Conservation (phyloP, 1,284 basidiomycete genomes). For the Athelia sp. region DNA sequence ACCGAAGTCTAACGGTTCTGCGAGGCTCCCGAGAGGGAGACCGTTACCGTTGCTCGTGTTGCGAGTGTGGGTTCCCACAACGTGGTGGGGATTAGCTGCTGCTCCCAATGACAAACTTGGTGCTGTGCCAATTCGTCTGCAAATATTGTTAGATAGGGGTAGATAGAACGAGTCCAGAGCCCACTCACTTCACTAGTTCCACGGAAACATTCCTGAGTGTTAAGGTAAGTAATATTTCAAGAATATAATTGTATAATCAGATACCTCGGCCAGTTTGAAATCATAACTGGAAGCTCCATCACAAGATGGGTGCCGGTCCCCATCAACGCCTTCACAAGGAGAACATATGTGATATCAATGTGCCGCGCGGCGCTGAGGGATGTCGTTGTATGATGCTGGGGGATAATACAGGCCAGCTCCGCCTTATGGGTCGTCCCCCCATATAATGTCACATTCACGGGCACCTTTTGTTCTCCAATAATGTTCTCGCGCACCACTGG, state of each 20-base stretch:
- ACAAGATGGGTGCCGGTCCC: conserved; percentile 60
- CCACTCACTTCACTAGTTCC: conserved; percentile 22
- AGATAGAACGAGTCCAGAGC: too few relatives aligned
- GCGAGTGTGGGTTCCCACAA: conserved; percentile 9
- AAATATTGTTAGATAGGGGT: too few relatives aligned
- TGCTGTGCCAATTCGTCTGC: conserved; percentile 65
- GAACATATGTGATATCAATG: conserved; percentile 76
- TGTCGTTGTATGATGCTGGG: conserved; percentile 66
- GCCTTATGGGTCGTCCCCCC: conserved; percentile 66
- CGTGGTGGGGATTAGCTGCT: conserved; percentile 11
- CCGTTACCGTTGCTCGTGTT: not conserved
- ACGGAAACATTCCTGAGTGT: conserved; percentile 62
- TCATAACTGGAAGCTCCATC: conserved; percentile 70
- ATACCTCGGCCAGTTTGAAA: conserved; percentile 79
- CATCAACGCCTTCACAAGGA: conserved; percentile 73
- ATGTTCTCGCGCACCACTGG: conserved; percentile 49
- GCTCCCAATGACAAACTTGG: conserved; percentile 49
- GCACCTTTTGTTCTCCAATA: conserved; percentile 62
- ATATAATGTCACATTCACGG: conserved; percentile 67
- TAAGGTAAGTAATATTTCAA: too few relatives aligned
- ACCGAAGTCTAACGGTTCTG: too few relatives aligned
- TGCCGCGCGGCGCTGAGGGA: conserved; percentile 73
- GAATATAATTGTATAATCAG: too few relatives aligned
- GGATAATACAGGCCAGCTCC: conserved; percentile 65
- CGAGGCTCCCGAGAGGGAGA: too few relatives aligned